Percentiles rank a stretch among this genome's conserved stretches.
Conservation (phyloP, 139 green algal genomes). For the Pedinophyceae sp. region DNA sequence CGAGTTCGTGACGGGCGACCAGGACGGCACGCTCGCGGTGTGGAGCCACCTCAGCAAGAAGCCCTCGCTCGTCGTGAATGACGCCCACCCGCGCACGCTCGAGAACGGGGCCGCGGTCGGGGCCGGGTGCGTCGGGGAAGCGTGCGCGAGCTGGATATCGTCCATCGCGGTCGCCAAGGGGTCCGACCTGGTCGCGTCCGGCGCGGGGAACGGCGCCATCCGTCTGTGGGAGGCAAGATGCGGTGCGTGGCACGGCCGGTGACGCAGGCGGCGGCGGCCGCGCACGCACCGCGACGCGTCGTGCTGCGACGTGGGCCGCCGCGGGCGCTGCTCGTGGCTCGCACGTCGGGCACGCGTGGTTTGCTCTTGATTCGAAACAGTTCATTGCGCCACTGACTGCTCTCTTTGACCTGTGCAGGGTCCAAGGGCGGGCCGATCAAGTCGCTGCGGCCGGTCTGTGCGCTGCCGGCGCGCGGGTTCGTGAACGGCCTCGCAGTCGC, state of each 20-base stretch:
- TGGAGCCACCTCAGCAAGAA: constrained; percentile 63
- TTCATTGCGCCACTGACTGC: too few species aligned
- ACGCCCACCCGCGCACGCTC: constrained; percentile 14
- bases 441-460: constrained; percentile 23
- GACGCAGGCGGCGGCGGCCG: too few species aligned
- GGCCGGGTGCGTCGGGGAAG: not conserved
- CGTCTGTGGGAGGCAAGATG: constrained; percentile 72
- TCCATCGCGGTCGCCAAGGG: constrained; percentile 46
- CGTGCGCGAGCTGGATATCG: constrained; percentile 60
- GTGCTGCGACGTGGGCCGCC: too few species aligned
- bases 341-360: too few species aligned
- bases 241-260: too few species aligned
- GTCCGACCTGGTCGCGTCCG: constrained; percentile 61
- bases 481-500: constrained; percentile 74
- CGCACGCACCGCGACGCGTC: too few species aligned
- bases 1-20: constrained; percentile 63
- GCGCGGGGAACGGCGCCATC: constrained; percentile 71
- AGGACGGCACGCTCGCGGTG: constrained; percentile 45
- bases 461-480: constrained; percentile 62
- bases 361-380: too few species aligned
- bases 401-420: not conserved
- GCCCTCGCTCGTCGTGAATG: constrained; percentile 27
- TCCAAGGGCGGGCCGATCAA: constrained; percentile 5
- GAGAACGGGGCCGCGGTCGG: not conserved
- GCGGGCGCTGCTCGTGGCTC: too few species aligned